Evolutionary conservation across 768 basidiomycete genomes (phyloP).

Genomic region (Hygrophorus pudorinus): DNA sequence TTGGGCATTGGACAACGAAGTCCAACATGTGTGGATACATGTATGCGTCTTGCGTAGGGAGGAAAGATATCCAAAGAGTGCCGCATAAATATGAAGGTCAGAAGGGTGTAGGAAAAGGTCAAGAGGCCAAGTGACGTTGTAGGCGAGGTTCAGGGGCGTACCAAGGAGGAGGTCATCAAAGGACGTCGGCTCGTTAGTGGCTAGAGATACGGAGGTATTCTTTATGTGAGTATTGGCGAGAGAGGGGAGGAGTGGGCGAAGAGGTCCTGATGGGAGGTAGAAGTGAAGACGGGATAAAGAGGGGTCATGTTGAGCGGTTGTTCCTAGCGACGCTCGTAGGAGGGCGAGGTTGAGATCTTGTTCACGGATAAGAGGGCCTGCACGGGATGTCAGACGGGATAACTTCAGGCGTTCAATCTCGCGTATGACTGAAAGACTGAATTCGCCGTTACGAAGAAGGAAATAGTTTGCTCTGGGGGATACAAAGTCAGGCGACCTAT

Average conservation of each 20-base stretch:
- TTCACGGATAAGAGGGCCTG: slow-evolving; percentile 74
- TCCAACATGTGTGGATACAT: slow-evolving; percentile 74
- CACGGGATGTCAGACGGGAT: slow-evolving; percentile 60
- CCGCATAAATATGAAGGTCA: slow-evolving; percentile 65
- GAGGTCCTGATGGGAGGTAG: slow-evolving; percentile 69
- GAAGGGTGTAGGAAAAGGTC: slow-evolving; percentile 78
- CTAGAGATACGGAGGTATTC: slow-evolving; percentile 26
- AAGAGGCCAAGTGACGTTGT: slow-evolving; percentile 75
- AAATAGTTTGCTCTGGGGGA: slow-evolving; percentile 75
- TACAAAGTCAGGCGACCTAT: slow-evolving; percentile 5
- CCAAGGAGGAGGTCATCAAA: slow-evolving; percentile 77
- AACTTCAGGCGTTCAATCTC: slow-evolving; percentile 81
- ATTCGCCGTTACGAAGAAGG: slow-evolving; percentile 82
- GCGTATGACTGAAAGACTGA: slow-evolving; percentile 70
- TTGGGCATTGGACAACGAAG: slow-evolving; percentile 76
- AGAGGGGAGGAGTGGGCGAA: slow-evolving; percentile 76
- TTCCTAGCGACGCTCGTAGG: slow-evolving; percentile 81
- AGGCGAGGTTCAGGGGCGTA: slow-evolving; percentile 61
- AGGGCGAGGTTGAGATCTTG: slow-evolving; percentile 84
- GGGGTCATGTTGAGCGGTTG: slow-evolving; percentile 81
- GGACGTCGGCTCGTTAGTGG: slow-evolving; percentile 31
- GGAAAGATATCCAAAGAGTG: slow-evolving; percentile 74
- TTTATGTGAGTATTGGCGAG: slow-evolving; percentile 28
- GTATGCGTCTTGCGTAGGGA: slow-evolving; percentile 79
- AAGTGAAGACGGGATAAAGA: slow-evolving; percentile 65